Base-by-base conservation (phyloP, 495 filamentous ascomycete genomes). In the Hypoxylon perforatum region DNA sequence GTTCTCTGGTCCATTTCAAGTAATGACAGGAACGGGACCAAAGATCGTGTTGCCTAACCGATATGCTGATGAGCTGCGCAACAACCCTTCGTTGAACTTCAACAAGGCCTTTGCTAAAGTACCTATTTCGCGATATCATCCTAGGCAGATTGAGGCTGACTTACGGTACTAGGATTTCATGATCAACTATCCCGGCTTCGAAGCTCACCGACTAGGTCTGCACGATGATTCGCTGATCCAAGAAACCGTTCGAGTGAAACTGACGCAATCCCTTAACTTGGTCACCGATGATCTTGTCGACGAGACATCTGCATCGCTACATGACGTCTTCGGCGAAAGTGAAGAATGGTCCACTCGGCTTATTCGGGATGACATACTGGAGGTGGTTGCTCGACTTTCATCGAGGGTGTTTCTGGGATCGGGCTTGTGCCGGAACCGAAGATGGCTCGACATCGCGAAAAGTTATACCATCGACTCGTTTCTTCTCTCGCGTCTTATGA, bases 61-160 rank as follows among this genome's bases (percentile, higher is more conserved):
- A 45, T 82, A 77, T 63, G 76, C 82, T 12, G 75, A 84, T 36
- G 84, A 86, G 66, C 63, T 84, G 49, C 83, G 83, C 58, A 82
- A 74, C 57, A 67, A 83, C 35, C 68, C 70, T 6, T 58, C 63
- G 42, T 58, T 77, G 35, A 69, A 76, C 56, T 83, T 85, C 59
- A 59, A 76, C 19, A 75, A 75, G 18, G 77, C 79, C 1, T 75
- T 77, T 47, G 63, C 59, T 30, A 81, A 78, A 63, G 80, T 81
- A 75, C 23, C n/a, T 25, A 39, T 7, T 35, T 57, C 17, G 58
- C 15, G 7, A 44, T 38, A 52, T 3, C 22, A 39, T 25, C 4
- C 28, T 25, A 23, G 2, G 30, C 8, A 4, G 4, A 4, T 49
- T 50, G 19, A 7, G 42, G 18, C 6, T 4, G 57, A 30, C 56